Evolutionary conservation across 1,139 yeast species (phyloP), one percentile per base, ranked within the genome.

Genomic region (Magnusiomyces suaveolens): DNA sequence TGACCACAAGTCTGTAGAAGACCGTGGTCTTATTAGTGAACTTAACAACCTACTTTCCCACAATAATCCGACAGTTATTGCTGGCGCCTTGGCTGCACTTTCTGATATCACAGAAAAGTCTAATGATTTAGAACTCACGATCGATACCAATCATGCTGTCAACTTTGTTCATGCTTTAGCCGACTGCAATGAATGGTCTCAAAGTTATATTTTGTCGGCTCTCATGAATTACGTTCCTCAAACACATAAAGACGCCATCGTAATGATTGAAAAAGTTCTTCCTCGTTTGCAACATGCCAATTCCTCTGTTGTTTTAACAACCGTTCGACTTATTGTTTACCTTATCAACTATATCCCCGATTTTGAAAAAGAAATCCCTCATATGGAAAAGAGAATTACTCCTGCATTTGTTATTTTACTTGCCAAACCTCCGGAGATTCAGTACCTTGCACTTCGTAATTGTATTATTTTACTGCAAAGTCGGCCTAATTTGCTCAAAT

Each of bases 261-360:
- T 75, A 2, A 65, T 90, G 63, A 80, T 88, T 23, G 94, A 86
- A 52, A 72, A 79, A n/a, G 75, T 81, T 2, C 66, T 84, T 12
- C 92, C 96, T 0, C 80, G 85, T 46, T 70, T 90, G 21, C 95
- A 83, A 63, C 95, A 87, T 65, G 84, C 84, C 33, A 89, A 87
- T 66, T 77, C 95, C 0, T 78, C 95, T 0, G 95, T 90, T 24
- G 94, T 87, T 0, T 69, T 89, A 57, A 88, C 87, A 60, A 76
- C 95, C 0, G 74, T 87, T 51, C 83, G 88, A 60, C 78, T 84
- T 21, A 79, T 89, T 33, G 73, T 86, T 14, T 90, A 87, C 69
- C 70, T 84, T 52, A 73, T 84, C 53, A 87, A 90, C 66, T 90
- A 86, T 66, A 81, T 84, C 18, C 66, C 71, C 8, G 66, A 67